Evolutionary conservation across 306 rosid species (phyloP).

Genomic region (Cucurbita pepo): DNA sequence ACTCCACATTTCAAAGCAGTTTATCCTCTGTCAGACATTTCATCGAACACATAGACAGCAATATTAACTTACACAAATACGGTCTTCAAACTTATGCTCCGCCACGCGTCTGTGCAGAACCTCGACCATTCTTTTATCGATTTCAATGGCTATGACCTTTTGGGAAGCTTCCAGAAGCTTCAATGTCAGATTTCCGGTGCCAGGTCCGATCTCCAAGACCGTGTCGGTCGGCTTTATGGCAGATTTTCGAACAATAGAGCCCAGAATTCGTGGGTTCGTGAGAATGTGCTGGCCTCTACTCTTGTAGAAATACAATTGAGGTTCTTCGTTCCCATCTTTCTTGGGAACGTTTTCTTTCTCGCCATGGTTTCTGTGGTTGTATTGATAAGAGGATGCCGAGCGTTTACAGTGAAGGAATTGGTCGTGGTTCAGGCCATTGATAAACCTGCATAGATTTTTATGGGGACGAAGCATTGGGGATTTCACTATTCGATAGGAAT

Average conservation of each 20-base stretch:
- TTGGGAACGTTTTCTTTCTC: conserved; percentile 2
- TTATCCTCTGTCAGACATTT: conserved; percentile 20
- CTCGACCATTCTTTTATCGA: conserved; percentile 66
- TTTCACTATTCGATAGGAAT: not conserved
- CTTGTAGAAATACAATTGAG: conserved; percentile 31
- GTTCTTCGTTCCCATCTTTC: conserved; percentile 6
- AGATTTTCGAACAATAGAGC: conserved; percentile 49
- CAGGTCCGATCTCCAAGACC: conserved; percentile 94
- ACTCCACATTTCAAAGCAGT: not conserved
- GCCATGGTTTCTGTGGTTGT: conserved; percentile 4
- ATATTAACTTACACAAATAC: conserved; percentile 27
- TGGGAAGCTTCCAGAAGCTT: conserved; percentile 60
- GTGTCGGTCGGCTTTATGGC: conserved; percentile 53
- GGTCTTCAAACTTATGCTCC: conserved; percentile 11
- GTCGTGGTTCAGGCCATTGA: not conserved
- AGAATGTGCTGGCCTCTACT: conserved; percentile 86
- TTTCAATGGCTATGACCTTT: conserved; percentile 50
- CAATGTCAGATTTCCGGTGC: conserved; percentile 83
- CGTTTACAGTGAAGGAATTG: conserved; percentile 13
- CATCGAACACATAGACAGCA: conserved; percentile 17
- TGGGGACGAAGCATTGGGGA: conserved; percentile 25
- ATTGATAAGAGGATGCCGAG: conserved; percentile 11
- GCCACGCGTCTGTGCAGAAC: conserved; percentile 44
- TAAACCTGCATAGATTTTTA: conserved; percentile 6
- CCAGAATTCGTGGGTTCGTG: conserved; percentile 52